A percentile compares a stretch with the other conserved stretches of the same genome.
Conservation (phyloP, 495 filamentous ascomycete genomes). For the Neurospora intermedia region DNA sequence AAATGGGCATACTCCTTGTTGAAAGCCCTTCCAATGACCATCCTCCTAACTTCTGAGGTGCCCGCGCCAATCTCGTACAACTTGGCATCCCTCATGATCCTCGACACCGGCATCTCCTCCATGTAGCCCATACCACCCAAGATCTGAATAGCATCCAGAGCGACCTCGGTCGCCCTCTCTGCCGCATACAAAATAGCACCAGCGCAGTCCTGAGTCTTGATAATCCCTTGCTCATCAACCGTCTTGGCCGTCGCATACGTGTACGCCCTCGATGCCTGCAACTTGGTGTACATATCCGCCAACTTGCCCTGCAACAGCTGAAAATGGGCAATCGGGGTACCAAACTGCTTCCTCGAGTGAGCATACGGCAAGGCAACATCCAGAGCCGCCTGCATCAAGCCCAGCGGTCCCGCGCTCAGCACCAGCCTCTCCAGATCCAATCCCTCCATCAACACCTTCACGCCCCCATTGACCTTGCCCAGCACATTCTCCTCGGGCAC, state of each 20-base stretch:
- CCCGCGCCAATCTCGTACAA: conserved; percentile 97
- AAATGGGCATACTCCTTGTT: conserved; percentile 71
- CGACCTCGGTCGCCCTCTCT: conserved; percentile 81
- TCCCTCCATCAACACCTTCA: conserved; percentile 90
- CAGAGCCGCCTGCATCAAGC: conserved; percentile 87
- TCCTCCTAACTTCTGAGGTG: conserved; percentile 84
- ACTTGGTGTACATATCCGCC: conserved; percentile 94
- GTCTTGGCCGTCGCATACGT: conserved; percentile 65
- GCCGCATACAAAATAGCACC: conserved; percentile 91
- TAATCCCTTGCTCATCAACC: conserved; percentile 60
- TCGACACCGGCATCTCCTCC: conserved; percentile 85
- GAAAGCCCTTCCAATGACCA: conserved; percentile 91
- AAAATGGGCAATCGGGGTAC: conserved; percentile 77
- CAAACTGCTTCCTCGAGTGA: conserved; percentile 84
- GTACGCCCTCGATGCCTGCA: conserved; percentile 69
- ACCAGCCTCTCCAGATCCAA: conserved; percentile 91
- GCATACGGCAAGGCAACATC: conserved; percentile 85
- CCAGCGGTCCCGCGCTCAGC: conserved; percentile 81
- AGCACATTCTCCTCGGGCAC: conserved; percentile 75
- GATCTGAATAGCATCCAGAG: conserved; percentile 85
- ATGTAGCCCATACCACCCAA: conserved; percentile 94
- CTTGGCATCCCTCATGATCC: conserved; percentile 68
- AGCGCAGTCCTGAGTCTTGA: conserved; percentile 85
- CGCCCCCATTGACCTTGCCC: conserved; percentile 69
- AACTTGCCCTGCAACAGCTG: conserved; percentile 90